A percentile compares a stretch with the other conserved stretches of the same genome.
phyloP scores from a whole-genome alignment of 2,329 filamentous ascomycete species.

The Pseudogymnoascus sp. region DNA sequence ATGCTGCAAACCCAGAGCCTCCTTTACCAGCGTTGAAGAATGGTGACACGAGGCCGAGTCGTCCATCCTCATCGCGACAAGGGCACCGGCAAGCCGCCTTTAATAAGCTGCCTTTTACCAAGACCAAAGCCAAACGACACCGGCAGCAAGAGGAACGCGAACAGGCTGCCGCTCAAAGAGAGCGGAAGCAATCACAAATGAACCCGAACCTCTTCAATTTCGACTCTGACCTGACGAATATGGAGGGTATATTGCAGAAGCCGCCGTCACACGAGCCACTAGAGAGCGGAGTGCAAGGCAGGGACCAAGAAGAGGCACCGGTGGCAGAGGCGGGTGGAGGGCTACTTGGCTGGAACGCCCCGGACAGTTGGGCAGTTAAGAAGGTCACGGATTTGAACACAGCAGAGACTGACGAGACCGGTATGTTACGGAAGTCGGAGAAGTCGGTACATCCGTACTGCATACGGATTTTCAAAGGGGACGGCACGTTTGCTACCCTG shows the following conservation, averaged over 20 bases:
- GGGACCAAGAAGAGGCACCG: constrained; percentile 36
- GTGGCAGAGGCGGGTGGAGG: constrained; percentile 27
- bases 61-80: neutral
- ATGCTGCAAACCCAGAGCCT: constrained; percentile 20
- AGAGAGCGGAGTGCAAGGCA: constrained; percentile 42
- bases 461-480: constrained; percentile 88
- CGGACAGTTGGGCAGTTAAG: constrained; percentile 93
- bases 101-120: constrained; percentile 54
- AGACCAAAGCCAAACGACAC: constrained; percentile 42
- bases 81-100: constrained; percentile 25
- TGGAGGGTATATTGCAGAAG: constrained; percentile 81
- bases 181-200: constrained; percentile 34
- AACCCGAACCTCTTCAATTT: constrained; percentile 61
- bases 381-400: constrained; percentile 59
- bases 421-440: constrained; percentile 59
- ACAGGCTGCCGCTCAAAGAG: constrained; percentile 29
- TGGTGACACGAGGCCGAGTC: constrained; percentile 7
- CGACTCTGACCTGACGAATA: constrained; percentile 80
- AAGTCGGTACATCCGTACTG: constrained; percentile 75
- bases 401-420: constrained; percentile 61
- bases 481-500: constrained; percentile 89
- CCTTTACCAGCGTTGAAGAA: constrained; percentile 18
- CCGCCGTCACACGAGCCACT: constrained; percentile 65
- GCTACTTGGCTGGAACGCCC: constrained; percentile 73
- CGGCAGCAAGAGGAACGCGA: constrained; percentile 48